Percentiles rank a stretch among this genome's conserved stretches.
Conservation (phyloP, 164 flowering plant species). For the Stephania yunnanensis region DNA sequence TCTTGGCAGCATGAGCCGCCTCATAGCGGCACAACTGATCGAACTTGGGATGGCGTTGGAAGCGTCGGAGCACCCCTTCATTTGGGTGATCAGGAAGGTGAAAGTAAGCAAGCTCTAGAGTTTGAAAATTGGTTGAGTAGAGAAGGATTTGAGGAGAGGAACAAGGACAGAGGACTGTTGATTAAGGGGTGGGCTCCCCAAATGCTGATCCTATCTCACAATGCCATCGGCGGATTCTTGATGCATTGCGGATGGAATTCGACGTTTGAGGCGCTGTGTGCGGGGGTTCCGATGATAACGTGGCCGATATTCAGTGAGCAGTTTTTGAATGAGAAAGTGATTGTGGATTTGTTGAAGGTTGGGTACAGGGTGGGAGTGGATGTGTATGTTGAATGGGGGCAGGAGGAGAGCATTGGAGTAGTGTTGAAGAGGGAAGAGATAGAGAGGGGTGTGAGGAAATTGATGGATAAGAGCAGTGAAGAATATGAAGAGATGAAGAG, state of each 20-base stretch:
- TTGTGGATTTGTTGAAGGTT: slow-evolving; percentile 6
- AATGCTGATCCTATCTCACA: slow-evolving; percentile 32
- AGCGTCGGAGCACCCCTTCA: slow-evolving; percentile 30
- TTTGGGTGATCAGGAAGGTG: slow-evolving; percentile 30
- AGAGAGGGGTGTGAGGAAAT: slow-evolving; percentile 23
- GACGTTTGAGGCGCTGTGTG: background rate
- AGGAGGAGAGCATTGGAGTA: slow-evolving; percentile 17
- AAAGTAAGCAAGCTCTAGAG: slow-evolving; percentile 5
- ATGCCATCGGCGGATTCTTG: slow-evolving; percentile 38
- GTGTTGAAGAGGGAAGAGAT: slow-evolving; percentile 32
- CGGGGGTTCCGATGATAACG: background rate
- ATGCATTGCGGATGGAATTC: slow-evolving; percentile 26
- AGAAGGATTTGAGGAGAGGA: slow-evolving; percentile 29
- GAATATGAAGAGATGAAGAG: slow-evolving; percentile 29
- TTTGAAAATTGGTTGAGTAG: slow-evolving; percentile 26
- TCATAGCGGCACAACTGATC: slow-evolving; percentile 19
- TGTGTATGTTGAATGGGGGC: slow-evolving; percentile 25
- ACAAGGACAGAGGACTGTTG: slow-evolving; percentile 26
- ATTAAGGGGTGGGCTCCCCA: slow-evolving; percentile 53
- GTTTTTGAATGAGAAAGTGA: background rate
- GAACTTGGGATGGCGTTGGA: slow-evolving; percentile 37
- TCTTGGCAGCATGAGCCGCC: slow-evolving; percentile 30
- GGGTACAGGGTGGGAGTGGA: slow-evolving; percentile 35
- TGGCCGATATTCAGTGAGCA: background rate
- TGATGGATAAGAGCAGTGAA: slow-evolving; percentile 31